A percentile compares a stretch with the other conserved stretches of the same genome.
Evolutionary conservation across 495 filamentous ascomycete species (phyloP).

Genomic region (Penicillium atrosanguineum): DNA sequence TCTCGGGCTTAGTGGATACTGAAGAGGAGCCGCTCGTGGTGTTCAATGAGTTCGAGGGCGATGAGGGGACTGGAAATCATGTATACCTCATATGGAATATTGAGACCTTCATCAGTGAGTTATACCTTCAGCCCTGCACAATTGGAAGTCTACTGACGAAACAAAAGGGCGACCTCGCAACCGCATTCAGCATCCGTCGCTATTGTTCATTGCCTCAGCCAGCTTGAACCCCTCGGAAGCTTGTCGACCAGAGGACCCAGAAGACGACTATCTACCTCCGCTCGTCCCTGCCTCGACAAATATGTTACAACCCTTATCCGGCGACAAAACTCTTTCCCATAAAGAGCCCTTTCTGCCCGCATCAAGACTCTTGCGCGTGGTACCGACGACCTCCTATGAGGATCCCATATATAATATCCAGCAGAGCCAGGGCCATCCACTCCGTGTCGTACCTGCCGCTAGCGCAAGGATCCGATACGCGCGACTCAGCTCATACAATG

Average conservation of each 20-base stretch:
- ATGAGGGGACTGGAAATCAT: conserved; percentile 53
- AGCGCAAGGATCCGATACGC: conserved; percentile 82
- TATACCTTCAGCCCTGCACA: not conserved
- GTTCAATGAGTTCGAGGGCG: conserved; percentile 52
- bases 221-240: conserved; percentile 57
- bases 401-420: conserved; percentile 63
- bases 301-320: conserved; percentile 71
- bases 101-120: conserved; percentile 65
- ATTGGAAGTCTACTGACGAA: conserved; percentile 14
- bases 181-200: conserved; percentile 71
- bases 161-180: conserved; percentile 63
- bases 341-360: conserved; percentile 74
- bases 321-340: conserved; percentile 64
- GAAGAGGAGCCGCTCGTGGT: conserved; percentile 62
- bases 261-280: conserved; percentile 74
- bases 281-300: conserved; percentile 75
- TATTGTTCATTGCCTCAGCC: conserved; percentile 75
- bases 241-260: conserved; percentile 43
- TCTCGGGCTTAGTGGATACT: conserved; percentile 57
- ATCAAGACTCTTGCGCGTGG: conserved; percentile 72
- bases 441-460: conserved; percentile 76
- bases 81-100: conserved; percentile 80
- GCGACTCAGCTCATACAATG: conserved; percentile 60
- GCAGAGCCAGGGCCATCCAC: conserved; percentile 58
- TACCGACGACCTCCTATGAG: conserved; percentile 59